phyloP scores from a whole-genome alignment of 2,329 filamentous ascomycete genomes.

The Colletotrichum karsti region DNA sequence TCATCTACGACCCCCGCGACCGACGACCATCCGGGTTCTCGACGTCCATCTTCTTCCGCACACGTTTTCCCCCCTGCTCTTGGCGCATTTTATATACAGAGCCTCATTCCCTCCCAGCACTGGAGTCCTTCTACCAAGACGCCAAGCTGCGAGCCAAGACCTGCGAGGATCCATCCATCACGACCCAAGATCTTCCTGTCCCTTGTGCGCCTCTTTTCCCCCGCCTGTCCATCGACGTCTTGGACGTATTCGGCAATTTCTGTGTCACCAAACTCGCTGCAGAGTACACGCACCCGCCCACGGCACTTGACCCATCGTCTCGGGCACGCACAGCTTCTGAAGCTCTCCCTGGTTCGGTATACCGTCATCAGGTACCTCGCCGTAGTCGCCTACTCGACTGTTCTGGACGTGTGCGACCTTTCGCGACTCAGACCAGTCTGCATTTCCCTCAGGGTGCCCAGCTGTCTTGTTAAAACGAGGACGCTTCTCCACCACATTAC shows the following conservation, averaged over 20 bases:
- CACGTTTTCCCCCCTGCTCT: neutral
- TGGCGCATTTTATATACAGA: constrained; percentile 24
- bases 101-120: neutral
- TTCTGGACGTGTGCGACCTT: neutral
- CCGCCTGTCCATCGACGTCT: neutral
- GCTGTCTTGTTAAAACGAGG: neutral
- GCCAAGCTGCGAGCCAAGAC: constrained; percentile 28
- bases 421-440: neutral
- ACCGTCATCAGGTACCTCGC: neutral
- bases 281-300: neutral
- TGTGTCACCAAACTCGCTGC: neutral
- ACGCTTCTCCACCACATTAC: neutral
- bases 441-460: neutral
- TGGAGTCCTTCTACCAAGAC: constrained; percentile 24
- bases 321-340: constrained; percentile 3
- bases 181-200: neutral
- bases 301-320: neutral
- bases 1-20: constrained; percentile 12
- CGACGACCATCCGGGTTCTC: constrained; percentile 25
- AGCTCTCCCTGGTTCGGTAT: neutral
- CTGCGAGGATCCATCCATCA: neutral
- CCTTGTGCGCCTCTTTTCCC: neutral
- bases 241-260: neutral
- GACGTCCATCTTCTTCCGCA: neutral
- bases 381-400: neutral